These are phyloP conservation scores for Mycena rebaudengoi DNA, from an alignment of 768 basidiomycete species.

Conservation along the genomic window DNA sequence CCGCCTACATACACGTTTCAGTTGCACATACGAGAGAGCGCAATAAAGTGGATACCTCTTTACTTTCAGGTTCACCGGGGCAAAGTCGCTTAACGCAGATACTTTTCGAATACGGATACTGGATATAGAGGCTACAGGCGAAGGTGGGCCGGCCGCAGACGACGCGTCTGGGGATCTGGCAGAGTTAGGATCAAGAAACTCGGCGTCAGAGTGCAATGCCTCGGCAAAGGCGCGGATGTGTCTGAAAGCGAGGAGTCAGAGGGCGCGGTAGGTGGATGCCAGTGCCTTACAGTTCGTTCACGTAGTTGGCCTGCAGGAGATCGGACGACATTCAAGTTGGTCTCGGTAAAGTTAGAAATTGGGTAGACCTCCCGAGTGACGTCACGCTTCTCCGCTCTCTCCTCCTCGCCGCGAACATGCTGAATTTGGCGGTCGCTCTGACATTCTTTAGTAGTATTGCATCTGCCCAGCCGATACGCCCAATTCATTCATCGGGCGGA, in stretches of 20 bases:
- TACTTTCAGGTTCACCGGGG: constrained; percentile 88
- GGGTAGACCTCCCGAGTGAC: too few species aligned
- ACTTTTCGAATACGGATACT: constrained; percentile 77
- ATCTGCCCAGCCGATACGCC: constrained; percentile 13
- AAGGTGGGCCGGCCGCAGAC: constrained; percentile 38
- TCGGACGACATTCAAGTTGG: constrained; percentile 34
- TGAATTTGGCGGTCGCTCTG: constrained; percentile 1
- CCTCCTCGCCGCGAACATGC: not conserved
- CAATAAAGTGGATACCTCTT: constrained; percentile 60
- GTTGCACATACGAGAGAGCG: constrained; percentile 32
- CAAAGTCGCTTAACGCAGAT: constrained; percentile 86
- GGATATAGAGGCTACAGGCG: constrained; percentile 49
- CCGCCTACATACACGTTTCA: constrained; percentile 24
- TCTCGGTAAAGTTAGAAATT: too few species aligned
- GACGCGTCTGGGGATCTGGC: constrained; percentile 44
- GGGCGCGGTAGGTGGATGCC: not conserved
- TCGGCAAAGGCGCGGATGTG: constrained; percentile 80
- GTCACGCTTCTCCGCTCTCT: not conserved
- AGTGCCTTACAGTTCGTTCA: constrained; percentile 68
- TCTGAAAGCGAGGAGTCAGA: constrained; percentile 29
- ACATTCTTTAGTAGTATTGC: constrained; percentile 6
- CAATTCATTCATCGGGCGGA: constrained; percentile 19
- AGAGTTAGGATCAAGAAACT: constrained; percentile 49
- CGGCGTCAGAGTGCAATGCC: constrained; percentile 66
- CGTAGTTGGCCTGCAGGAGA: constrained; percentile 59